Evolutionary conservation across 805 yeast species (phyloP), one percentile per base, ranked within the genome.

Genomic region (Yamadazyma laniorum): DNA sequence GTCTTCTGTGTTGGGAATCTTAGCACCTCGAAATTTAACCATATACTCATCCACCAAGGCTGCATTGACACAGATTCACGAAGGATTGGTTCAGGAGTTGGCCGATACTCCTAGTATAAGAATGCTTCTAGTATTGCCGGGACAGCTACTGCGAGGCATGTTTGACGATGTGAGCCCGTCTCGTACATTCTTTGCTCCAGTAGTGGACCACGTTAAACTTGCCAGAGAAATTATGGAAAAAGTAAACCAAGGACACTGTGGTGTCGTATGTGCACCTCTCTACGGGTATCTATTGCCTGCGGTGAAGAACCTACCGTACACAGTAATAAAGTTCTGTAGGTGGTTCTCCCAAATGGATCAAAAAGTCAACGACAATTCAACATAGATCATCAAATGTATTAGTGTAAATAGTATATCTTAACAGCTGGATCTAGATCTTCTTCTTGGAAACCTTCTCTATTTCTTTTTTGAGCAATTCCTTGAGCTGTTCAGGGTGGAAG

Each of bases 41-140:
- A 44, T 70, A 3, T 77, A 77, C 50, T 60, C 77, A 1, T 75
- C 76, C 1, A 59, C 77, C 6, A 77, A 77, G 42, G 72, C 77
- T 1, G 72, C 77, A 0, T 42, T 63, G 17, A 51, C 63, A 8
- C 70, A 66, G 46, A 43, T 72, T 6, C 70, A 74, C 44, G 80
- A 75, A 45, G 61, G 74, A 1, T 37, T 77, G 19, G 42, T 63
- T 3, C 61, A 61, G 29, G 82, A 77, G 43, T 37, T 65, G 5
- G 32, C 32, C 2, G 43, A 41, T 2, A 33, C 34, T 25, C 52
- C 62, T 0, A 34, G 37, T 1, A 49, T 75, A 3, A 48, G 65
- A 4, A 43, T 67, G 19, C 56, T 72, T 12, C 50, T 70, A 8
- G 68, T 75, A 5, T 43, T 65, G 2, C 79, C 81, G 0, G 82